Conservation (phyloP, 1,284 basidiomycete species). For the Mycosarcoma mackinlayi region DNA sequence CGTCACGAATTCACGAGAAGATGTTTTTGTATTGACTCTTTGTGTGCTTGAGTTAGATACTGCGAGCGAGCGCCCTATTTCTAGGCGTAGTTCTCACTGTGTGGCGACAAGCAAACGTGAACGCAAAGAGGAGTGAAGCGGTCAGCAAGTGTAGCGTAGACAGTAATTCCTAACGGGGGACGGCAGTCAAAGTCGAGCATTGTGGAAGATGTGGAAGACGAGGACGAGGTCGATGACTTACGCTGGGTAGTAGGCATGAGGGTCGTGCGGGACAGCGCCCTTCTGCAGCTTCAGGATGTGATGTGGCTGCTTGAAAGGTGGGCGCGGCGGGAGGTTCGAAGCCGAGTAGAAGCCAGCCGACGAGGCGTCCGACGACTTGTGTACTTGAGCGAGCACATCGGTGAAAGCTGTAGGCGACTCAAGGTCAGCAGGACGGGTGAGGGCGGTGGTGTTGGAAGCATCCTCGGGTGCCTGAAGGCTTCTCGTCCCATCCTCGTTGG, state of each 20-base stretch:
- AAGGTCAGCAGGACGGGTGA: constrained; percentile 62
- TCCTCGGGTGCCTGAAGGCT: constrained; percentile 58
- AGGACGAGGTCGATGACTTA: too few relatives aligned
- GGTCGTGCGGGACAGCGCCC: constrained; percentile 63
- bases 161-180: too few relatives aligned
- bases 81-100: constrained; percentile 52
- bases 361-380: constrained; percentile 43
- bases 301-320: constrained; percentile 63
- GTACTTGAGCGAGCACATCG: constrained; percentile 63
- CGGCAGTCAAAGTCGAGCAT: not conserved
- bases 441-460: constrained; percentile 51
- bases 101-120: not conserved
- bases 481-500: constrained; percentile 71
- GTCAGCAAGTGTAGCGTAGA: not conserved
- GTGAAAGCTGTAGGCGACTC: constrained; percentile 65
- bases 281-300: constrained; percentile 64
- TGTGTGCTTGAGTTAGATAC: not conserved
- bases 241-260: constrained; percentile 63
- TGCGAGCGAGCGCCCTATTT: not conserved
- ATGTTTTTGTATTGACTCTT: constrained; percentile 2
- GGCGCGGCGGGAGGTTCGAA: constrained; percentile 60
- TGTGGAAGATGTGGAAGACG: too few relatives aligned
- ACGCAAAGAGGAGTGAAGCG: not conserved
- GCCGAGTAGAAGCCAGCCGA: constrained; percentile 53
- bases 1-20: too few relatives aligned